A percentile compares a stretch with the other conserved stretches of the same genome.
phyloP scores from a whole-genome alignment of 805 yeast species.

The Ogataea paraovalis region DNA sequence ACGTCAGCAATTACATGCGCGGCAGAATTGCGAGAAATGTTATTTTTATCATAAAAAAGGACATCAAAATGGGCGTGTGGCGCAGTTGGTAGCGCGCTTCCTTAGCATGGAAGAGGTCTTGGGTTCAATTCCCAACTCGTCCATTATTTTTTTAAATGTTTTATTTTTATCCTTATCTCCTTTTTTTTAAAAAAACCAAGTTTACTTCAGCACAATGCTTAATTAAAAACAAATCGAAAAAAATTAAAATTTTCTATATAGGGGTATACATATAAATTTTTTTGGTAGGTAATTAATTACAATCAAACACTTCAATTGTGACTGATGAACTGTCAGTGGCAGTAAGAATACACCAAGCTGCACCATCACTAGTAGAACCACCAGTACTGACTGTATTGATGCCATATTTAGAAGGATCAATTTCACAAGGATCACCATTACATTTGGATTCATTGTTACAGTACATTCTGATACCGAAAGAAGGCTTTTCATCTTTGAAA shows the following conservation, averaged over 20 bases:
- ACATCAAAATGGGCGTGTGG: slow-evolving; percentile 52
- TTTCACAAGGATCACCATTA: slow-evolving; percentile 74
- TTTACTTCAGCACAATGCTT: neutral
- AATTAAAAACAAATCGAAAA: neutral
- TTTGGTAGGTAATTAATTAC: neutral
- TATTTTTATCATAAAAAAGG: no score
- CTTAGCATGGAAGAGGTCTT: slow-evolving; percentile 70
- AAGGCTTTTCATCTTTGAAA: slow-evolving; percentile 53
- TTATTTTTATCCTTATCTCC: neutral
- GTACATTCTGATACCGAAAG: slow-evolving; percentile 66
- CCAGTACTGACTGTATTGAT: slow-evolving; percentile 51
- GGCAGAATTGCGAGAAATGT: no score
- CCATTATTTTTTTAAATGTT: slow-evolving; percentile 36
- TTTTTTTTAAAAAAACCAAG: neutral
- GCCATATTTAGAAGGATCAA: slow-evolving; percentile 64
- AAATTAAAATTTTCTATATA: neutral
- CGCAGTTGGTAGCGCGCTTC: slow-evolving; percentile 71
- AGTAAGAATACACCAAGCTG: slow-evolving; percentile 80
- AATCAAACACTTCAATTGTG: slow-evolving; percentile 64
- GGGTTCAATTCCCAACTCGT: slow-evolving; percentile 67
- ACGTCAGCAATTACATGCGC: no score
- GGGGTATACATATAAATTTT: neutral
- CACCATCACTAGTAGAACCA: slow-evolving; percentile 41
- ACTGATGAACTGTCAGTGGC: slow-evolving; percentile 63
- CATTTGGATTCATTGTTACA: slow-evolving; percentile 71